phyloP scores from a whole-genome alignment of 1,284 basidiomycete species.

The Chalciporus piperatoides region DNA sequence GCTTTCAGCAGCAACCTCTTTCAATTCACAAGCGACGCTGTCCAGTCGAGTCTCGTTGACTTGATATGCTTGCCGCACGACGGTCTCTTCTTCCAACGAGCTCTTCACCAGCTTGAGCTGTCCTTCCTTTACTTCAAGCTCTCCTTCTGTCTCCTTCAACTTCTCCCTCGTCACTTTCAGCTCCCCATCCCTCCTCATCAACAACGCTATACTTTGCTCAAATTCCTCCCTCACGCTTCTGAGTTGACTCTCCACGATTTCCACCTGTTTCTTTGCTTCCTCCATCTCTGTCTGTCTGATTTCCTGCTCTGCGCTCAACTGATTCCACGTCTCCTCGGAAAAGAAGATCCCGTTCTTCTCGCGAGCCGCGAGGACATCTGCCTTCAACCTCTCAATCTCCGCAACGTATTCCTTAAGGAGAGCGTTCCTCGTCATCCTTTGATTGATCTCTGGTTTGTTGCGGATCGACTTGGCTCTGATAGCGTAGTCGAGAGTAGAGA shows the following conservation, averaged over 20 bases:
- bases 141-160: slow-evolving; percentile 53
- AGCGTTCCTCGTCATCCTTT: slow-evolving; percentile 89
- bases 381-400: slow-evolving; percentile 95
- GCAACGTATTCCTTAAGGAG: slow-evolving; percentile 92
- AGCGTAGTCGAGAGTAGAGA: slow-evolving; percentile 97
- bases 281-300: slow-evolving; percentile 70
- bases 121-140: slow-evolving; percentile 48
- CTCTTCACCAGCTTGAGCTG: slow-evolving; percentile 55
- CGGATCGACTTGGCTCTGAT: slow-evolving; percentile 94
- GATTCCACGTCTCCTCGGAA: slow-evolving; percentile 83
- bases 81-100: slow-evolving; percentile 72
- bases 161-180: slow-evolving; percentile 61
- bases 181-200: slow-evolving; percentile 75
- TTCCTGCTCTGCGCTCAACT: slow-evolving; percentile 77
- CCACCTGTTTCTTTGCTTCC: slow-evolving; percentile 79
- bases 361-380: slow-evolving; percentile 83
- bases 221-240: slow-evolving; percentile 83
- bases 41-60: slow-evolving; percentile 72
- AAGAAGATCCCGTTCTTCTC: slow-evolving; percentile 96
- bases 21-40: slow-evolving; percentile 66
- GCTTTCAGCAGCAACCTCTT: slow-evolving; percentile 63
- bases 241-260: slow-evolving; percentile 81
- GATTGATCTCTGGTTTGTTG: slow-evolving; percentile 95
- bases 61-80: slow-evolving; percentile 75
- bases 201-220: slow-evolving; percentile 76